Conservation (phyloP, 2,329 filamentous ascomycete genomes). For the Paraphoma sp. region DNA sequence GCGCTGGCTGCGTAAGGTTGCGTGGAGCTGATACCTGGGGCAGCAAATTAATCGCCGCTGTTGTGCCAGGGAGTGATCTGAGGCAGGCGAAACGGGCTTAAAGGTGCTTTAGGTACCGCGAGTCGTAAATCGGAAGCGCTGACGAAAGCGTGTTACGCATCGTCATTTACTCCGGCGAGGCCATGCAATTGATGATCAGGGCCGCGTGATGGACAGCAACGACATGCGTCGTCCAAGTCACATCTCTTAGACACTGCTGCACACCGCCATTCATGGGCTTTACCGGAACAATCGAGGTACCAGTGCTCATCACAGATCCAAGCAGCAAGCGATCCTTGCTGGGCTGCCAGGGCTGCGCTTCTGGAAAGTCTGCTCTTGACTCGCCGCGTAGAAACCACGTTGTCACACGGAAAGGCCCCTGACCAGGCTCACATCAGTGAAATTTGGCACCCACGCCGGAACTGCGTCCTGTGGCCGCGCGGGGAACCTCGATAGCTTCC, state of each 20-base stretch:
- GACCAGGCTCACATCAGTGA: slow-evolving; percentile 19
- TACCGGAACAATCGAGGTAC: slow-evolving; percentile 34
- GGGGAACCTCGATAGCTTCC: slow-evolving; percentile 37
- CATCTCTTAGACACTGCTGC: not conserved
- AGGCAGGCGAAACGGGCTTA: slow-evolving; percentile 35
- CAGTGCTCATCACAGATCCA: slow-evolving; percentile 22
- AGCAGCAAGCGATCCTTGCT: slow-evolving; percentile 13
- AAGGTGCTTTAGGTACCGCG: slow-evolving; percentile 62
- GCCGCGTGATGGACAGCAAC: not conserved
- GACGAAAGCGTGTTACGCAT: slow-evolving; percentile 21
- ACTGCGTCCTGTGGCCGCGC: slow-evolving; percentile 33
- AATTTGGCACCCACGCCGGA: slow-evolving; percentile 11
- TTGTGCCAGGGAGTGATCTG: slow-evolving; percentile 21
- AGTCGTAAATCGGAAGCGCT: slow-evolving; percentile 70
- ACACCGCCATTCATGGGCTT: slow-evolving; percentile 42
- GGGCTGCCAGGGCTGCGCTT: slow-evolving; percentile 31
- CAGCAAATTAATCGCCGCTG: slow-evolving; percentile 39
- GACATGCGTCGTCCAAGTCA: not conserved
- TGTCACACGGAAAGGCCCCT: slow-evolving; percentile 24
- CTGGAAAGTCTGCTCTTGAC: slow-evolving; percentile 37
- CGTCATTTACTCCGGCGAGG: slow-evolving; percentile 26
- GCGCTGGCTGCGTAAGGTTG: slow-evolving; percentile 30
- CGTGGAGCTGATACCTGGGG: slow-evolving; percentile 32
- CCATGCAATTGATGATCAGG: slow-evolving; percentile 9
- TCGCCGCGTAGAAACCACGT: slow-evolving; percentile 19